Conservation (phyloP, 805 yeast genomes). For the Ogataea angusta region DNA sequence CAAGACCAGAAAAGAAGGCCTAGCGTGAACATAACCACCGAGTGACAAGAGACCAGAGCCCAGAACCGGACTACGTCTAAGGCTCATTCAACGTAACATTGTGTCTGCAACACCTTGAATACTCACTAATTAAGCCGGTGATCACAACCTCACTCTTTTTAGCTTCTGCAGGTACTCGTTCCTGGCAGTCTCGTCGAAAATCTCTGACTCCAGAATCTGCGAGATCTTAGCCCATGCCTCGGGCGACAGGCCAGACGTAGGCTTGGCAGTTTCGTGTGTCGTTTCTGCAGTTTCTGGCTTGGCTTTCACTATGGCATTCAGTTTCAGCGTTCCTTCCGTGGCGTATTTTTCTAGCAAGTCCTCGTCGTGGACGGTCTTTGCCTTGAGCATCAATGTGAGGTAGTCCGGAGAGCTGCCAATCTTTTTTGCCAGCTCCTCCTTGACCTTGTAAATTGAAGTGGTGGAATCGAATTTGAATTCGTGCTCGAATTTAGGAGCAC, state of each 20-base stretch:
- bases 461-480: constrained; percentile 20
- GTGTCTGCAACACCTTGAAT: too few relatives aligned
- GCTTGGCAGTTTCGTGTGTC: not conserved
- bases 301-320: constrained; percentile 36
- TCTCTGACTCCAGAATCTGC: constrained; percentile 33
- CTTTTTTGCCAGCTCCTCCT: constrained; percentile 34
- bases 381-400: constrained; percentile 46
- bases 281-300: constrained; percentile 1
- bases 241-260: constrained; percentile 6
- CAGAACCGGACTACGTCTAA: too few relatives aligned
- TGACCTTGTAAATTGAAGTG: constrained; percentile 35
- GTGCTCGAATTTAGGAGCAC: constrained; percentile 62
- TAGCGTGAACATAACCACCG: too few relatives aligned
- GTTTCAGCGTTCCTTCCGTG: constrained; percentile 24
- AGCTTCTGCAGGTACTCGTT: constrained; percentile 17
- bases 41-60: too few relatives aligned
- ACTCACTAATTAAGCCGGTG: not conserved
- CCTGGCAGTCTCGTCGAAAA: constrained; percentile 14
- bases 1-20: too few relatives aligned
- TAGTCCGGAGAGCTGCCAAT: constrained; percentile 31
- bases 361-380: constrained; percentile 49
- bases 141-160: constrained; percentile 15
- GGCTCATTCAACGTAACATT: too few relatives aligned
- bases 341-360: constrained; percentile 27
- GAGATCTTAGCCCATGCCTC: constrained; percentile 38